Conservation (phyloP, 352 stramenopile species). For the Globisporangium nunn region DNA sequence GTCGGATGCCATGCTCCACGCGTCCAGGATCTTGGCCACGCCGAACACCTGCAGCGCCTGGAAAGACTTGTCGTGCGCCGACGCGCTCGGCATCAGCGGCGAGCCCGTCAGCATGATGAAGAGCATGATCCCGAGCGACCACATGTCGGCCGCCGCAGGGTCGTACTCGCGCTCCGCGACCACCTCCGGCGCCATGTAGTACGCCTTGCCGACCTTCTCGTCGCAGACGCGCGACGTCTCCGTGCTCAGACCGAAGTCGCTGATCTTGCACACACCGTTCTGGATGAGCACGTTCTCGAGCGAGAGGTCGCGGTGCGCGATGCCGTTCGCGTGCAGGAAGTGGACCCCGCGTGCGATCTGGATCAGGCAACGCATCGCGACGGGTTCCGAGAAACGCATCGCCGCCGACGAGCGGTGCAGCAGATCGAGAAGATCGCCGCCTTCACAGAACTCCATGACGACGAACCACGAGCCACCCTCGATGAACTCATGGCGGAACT, state of each 20-base stretch:
- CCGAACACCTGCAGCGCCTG: conserved; percentile 24
- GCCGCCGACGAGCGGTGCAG: conserved; percentile 19
- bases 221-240: conserved; percentile 15
- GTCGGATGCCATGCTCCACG: conserved; percentile 33
- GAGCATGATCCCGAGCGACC: conserved; percentile 58
- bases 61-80: conserved; percentile 23
- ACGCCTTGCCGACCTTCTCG: conserved; percentile 28
- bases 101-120: conserved; percentile 63
- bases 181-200: conserved; percentile 60
- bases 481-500: conserved; percentile 30
- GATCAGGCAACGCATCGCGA: conserved; percentile 20
- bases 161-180: conserved; percentile 29
- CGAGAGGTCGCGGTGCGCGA: conserved; percentile 91
- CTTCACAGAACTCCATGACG: conserved; percentile 45
- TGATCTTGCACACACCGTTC: conserved; percentile 28
- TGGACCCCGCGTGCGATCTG: conserved; percentile 26
- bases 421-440: conserved; percentile 34
- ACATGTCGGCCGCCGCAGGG: conserved; percentile 45
- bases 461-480: conserved; percentile 40
- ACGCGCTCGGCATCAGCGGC: conserved; percentile 27
- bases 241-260: conserved; percentile 42
- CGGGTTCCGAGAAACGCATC: conserved; percentile 16
- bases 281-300: conserved; percentile 40
- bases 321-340: conserved; percentile 61
- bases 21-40: conserved; percentile 31